Evolutionary conservation across 495 filamentous ascomycete species (phyloP), one percentile per base, ranked within the genome.

Genomic region (Tuber umbilicatum): DNA sequence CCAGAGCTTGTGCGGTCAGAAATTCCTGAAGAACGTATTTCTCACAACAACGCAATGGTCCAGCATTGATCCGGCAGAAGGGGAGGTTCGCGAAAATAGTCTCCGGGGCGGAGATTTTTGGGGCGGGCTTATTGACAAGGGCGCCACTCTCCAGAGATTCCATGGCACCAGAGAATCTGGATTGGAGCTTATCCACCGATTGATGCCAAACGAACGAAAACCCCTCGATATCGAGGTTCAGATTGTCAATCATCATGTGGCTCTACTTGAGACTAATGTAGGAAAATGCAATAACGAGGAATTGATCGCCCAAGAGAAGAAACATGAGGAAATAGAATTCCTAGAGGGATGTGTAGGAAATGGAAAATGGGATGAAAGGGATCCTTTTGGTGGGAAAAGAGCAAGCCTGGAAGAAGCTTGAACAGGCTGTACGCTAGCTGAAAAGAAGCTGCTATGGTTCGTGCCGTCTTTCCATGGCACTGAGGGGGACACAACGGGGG

Each of bases 41-140:
- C 81, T 88, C 0, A 83, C 76, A 5, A 87, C 86, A 23, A 86
- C 85, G 0, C 83, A 85, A 79, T 87, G 85, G 86, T 79, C 83
- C 35, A 81, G 80, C 31, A 75, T 81, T 0, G 23, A 64, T 70
- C 14, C 14, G 31, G 27, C 0, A 64, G 27, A 35, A 4, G 64
- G 41, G 31, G 75, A 74, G 41, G 55, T 21, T 6, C 82, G 86
- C 12, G 83, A 86, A 71, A 35, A 73, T 10, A 80, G 86, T 70
- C 82, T 87, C 19, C 71, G 40, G 2, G 41, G 71, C n/a, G 82
- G 77, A 35, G 83, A 83, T 10, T 86, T 86, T 73, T 87, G 86
- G 86, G 80, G 79, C 2, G 35, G 73, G 5, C 75, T 86, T 83
- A 73, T 84, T 2, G 68, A 73, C 6, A 71, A 71, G 12, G 84